Percentiles rank a stretch among this genome's conserved stretches.
Conservation (phyloP, 257 asterid genomes). For the Solanum medicagineum region DNA sequence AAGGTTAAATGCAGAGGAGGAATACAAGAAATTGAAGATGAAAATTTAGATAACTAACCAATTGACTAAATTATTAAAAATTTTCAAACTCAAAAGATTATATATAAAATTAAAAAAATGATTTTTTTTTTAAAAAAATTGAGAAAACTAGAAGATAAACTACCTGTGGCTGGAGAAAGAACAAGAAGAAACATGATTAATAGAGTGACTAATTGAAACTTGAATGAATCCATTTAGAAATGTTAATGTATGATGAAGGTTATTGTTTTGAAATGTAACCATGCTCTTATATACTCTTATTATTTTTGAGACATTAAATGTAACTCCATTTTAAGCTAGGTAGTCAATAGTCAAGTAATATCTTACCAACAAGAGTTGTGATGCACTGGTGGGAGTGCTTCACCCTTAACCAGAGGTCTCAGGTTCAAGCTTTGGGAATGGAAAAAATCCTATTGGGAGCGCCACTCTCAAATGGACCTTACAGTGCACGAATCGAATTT, state of each 20-base stretch:
- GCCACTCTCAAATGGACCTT: too few relatives aligned
- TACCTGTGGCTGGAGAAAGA: background rate
- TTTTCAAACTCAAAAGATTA: background rate
- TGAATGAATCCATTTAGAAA: background rate
- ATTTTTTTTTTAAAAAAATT: background rate
- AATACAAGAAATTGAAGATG: background rate
- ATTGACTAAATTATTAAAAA: rapidly evolving
- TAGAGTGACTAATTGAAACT: background rate
- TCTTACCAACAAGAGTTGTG: too few relatives aligned
- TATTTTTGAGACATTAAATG: background rate
- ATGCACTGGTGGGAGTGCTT: too few relatives aligned
- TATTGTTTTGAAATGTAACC: background rate
- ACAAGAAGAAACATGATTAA: background rate
- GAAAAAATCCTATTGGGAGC: too few relatives aligned
- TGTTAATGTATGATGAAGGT: background rate
- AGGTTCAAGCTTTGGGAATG: too few relatives aligned
- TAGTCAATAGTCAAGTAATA: background rate
- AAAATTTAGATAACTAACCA: background rate
- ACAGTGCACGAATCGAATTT: too few relatives aligned
- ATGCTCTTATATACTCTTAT: background rate
- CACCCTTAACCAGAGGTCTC: too few relatives aligned
- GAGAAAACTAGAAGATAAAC: background rate
- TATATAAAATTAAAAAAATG: background rate
- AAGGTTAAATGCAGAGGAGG: too few relatives aligned
- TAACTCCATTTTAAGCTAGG: background rate